Evolutionary conservation across 2,329 filamentous ascomycete species (phyloP).

Genomic region (Aspergillus phoenicis): DNA sequence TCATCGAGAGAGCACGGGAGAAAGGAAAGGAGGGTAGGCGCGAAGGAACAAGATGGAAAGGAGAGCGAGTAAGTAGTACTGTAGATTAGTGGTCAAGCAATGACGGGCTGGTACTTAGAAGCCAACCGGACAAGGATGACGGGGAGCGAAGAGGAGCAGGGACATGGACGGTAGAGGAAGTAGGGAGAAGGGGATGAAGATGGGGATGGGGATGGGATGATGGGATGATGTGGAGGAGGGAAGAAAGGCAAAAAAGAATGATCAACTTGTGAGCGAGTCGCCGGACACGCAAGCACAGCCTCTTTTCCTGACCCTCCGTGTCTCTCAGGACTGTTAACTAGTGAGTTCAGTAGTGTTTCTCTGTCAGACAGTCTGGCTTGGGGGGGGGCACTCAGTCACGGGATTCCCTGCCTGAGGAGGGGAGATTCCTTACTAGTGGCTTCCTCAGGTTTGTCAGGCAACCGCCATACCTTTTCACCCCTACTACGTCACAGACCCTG

Average conservation of each 20-base stretch:
- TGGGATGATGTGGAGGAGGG: neutral
- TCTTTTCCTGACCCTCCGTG: neutral
- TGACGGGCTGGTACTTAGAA: neutral
- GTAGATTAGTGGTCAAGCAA: conserved; percentile 9
- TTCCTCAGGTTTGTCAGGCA: neutral
- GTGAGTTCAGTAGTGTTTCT: too few relatives aligned
- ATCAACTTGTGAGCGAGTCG: neutral
- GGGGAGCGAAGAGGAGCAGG: conserved; percentile 5
- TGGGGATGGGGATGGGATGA: neutral
- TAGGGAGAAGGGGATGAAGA: conserved; percentile 9
- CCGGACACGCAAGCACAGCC: conserved; percentile 2
- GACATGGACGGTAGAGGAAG: conserved; percentile 4
- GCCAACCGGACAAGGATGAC: conserved; percentile 6
- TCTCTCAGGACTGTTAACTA: too few relatives aligned
- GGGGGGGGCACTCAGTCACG: neutral
- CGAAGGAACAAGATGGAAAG: conserved; percentile 1
- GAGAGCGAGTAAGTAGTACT: neutral
- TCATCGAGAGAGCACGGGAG: conserved; percentile 39
- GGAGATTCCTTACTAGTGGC: neutral
- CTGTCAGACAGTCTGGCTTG: neutral
- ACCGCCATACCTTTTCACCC: neutral
- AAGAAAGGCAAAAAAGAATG: neutral
- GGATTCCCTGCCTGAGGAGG: neutral
- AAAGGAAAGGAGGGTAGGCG: conserved; percentile 9
- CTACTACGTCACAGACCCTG: neutral